Conservation (phyloP, 116 monocot species). For the Trichopus zeylanicus region DNA sequence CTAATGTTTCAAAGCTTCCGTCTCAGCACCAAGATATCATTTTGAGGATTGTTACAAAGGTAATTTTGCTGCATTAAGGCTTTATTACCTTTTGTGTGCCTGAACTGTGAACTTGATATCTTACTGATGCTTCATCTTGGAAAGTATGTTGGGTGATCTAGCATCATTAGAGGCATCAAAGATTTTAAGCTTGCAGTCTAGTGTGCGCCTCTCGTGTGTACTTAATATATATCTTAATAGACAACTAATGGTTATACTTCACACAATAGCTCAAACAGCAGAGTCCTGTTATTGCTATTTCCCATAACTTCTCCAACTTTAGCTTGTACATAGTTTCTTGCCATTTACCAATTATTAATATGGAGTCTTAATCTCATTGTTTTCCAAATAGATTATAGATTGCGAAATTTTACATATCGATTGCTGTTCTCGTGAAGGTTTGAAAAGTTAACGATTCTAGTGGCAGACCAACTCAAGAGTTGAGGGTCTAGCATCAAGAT, state of each 20-base stretch:
- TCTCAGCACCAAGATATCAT: constrained; percentile 84
- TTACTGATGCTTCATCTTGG: neutral
- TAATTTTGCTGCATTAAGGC: too few species aligned
- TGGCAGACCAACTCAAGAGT: too few species aligned
- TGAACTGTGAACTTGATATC: too few species aligned
- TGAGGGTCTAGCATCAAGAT: too few species aligned
- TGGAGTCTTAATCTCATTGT: neutral
- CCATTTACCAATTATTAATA: neutral
- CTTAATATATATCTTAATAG: too few species aligned
- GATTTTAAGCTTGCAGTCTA: neutral
- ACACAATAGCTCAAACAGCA: too few species aligned
- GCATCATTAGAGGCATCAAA: neutral
- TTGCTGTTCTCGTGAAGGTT: too few species aligned
- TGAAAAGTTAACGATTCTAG: too few species aligned
- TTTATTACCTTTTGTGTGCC: too few species aligned
- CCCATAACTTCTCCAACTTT: neutral
- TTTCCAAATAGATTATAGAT: neutral
- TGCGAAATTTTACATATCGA: neutral
- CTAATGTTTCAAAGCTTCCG: constrained; percentile 46
- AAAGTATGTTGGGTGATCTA: neutral
- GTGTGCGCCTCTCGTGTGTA: too few species aligned
- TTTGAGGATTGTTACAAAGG: constrained; percentile 77
- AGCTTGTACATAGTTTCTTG: neutral
- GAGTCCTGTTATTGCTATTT: neutral
- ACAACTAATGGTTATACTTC: too few species aligned